Base-by-base conservation (phyloP, 1,284 basidiomycete genomes). In the Trichosporon coremiiforme region DNA sequence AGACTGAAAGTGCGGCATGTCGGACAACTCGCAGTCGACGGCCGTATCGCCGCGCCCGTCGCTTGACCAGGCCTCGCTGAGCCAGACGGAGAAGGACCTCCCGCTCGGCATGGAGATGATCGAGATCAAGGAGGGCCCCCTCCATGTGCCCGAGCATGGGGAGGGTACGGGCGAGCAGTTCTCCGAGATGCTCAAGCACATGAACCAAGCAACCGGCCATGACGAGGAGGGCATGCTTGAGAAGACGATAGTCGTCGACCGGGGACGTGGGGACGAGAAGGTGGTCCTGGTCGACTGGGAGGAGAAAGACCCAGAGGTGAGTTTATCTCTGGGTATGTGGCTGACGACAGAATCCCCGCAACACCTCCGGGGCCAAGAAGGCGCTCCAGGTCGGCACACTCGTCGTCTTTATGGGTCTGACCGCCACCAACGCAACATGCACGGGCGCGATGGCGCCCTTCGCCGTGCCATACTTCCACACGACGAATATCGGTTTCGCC, bases 261-360 rank as follows among this genome's bases (percentile, higher is more conserved):
- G 70, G 10, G 72, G 72, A 0, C 29, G 70, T 7, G 72, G 72
- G 10, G 71, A 69, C 2, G 80, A 80, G 65, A 77, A 79, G 41
- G 77, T 79, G 1, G 67, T 79, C 8, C 55, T 80, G 5, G 70
- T 81, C n/a, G 79, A 79, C 66, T 81, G 80, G 80, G 29, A 72
- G 29, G 70, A 71, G 12, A 66, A 69, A 33, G 79, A 80, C 69
- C 78, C 78, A 10, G 77, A 78, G 41, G 80, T 81, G 77, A 76
- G 68, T 76, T 57, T 74, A 2, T 10, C 35, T 31, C 12, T 36
- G 22, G 17, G 22, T 15, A 25, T 29, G 47, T 38, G 36, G 36
- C 70, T 68, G n/a, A 70, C 45, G 8, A 0, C 70, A 82, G 81
- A 76, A 80, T 68, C 81, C 81, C 0, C 75, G 78, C 71, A 80